Percentiles rank a stretch among this genome's conserved stretches.
phyloP scores from a whole-genome alignment of 1,139 yeast species.

The Candida freyschussii region DNA sequence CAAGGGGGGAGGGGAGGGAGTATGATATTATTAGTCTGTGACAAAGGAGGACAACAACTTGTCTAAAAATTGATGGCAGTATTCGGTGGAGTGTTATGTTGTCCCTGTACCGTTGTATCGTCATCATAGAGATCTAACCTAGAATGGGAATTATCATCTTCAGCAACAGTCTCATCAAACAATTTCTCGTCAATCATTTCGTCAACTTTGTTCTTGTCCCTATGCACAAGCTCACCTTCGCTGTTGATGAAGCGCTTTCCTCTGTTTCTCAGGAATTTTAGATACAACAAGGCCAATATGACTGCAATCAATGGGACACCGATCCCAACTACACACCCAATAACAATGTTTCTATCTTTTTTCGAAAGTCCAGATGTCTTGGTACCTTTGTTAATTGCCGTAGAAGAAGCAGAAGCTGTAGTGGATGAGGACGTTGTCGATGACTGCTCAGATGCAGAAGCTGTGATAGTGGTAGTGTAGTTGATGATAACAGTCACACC shows the following conservation, averaged over 20 bases:
- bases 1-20: no score
- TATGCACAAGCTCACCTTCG: constrained; percentile 34
- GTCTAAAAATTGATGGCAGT: constrained; percentile 19
- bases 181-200: constrained; percentile 25
- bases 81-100: constrained; percentile 10
- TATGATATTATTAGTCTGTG: no score
- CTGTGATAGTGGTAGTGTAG: constrained; percentile 27
- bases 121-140: no score
- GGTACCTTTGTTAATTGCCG: constrained; percentile 7
- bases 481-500: constrained; percentile 31
- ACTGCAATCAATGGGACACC: constrained; percentile 32
- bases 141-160: constrained; percentile 8
- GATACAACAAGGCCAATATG: constrained; percentile 20
- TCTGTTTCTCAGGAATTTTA: constrained; percentile 27
- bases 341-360: constrained; percentile 41
- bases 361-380: constrained; percentile 32
- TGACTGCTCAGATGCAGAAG: constrained; percentile 20
- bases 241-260: constrained; percentile 33
- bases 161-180: constrained; percentile 24
- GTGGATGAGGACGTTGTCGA: constrained; percentile 15
- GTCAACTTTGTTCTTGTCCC: constrained; percentile 13
- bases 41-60: no score
- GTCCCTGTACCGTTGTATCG: constrained; percentile 14
- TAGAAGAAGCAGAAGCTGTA: constrained; percentile 19
- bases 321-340: constrained; percentile 44